Conservation (phyloP, 148 eudicot genomes). For the Gaultheria prostrata region DNA sequence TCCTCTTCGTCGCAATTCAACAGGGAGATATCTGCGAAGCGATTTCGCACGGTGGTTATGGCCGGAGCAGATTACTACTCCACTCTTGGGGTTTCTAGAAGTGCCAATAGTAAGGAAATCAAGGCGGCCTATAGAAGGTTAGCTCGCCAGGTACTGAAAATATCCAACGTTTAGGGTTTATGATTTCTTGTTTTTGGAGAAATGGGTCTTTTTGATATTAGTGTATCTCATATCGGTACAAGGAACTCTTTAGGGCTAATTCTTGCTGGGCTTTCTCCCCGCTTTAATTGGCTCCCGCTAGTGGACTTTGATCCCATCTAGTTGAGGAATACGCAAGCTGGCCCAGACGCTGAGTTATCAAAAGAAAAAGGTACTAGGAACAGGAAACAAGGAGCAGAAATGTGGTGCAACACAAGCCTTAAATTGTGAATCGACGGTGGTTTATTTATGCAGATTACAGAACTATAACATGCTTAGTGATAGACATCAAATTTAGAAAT, state of each 20-base stretch:
- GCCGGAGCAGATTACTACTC: conserved; percentile 81
- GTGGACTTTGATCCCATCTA: too few relatives aligned
- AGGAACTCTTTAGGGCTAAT: too few relatives aligned
- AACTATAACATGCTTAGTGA: too few relatives aligned
- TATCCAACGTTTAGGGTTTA: background rate
- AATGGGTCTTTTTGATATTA: background rate
- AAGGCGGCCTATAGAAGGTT: conserved; percentile 86
- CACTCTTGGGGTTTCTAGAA: conserved; percentile 74
- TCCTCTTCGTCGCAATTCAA: conserved; percentile 23
- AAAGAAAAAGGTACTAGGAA: background rate
- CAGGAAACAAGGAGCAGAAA: background rate
- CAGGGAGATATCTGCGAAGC: conserved; percentile 31
- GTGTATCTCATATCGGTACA: background rate
- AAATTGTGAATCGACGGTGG: background rate
- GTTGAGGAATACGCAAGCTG: too few relatives aligned
- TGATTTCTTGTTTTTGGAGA: background rate
- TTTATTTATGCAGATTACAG: background rate
- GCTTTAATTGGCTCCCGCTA: too few relatives aligned
- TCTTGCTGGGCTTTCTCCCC: too few relatives aligned
- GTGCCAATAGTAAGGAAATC: conserved; percentile 70
- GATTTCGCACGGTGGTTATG: conserved; percentile 39
- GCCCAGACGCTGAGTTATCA: too few relatives aligned
- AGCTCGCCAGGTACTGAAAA: conserved; percentile 77
- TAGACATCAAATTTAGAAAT: too few relatives aligned
- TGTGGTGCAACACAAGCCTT: background rate